Conservation (phyloP, 2,329 filamentous ascomycete species). For the Pseudocercospora macadamiae region DNA sequence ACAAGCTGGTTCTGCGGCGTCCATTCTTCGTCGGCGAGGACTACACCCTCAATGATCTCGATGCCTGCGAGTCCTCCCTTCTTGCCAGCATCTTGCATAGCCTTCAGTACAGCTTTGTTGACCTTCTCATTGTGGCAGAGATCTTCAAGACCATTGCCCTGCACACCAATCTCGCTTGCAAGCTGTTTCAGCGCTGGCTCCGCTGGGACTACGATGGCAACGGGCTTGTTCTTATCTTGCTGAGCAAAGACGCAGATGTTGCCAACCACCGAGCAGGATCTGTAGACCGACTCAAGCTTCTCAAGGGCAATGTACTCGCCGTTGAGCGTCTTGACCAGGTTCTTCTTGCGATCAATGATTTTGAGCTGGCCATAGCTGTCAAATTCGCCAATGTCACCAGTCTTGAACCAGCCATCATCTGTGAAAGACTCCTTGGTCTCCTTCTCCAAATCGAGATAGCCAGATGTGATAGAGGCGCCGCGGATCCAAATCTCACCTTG, state of each 20-base stretch:
- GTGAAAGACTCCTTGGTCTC: conserved; percentile 79
- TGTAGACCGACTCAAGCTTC: conserved; percentile 90
- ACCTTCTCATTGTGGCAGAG: conserved; percentile 71
- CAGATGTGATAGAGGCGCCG: conserved; percentile 71
- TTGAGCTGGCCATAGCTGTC: conserved; percentile 76
- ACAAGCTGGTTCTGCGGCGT: conserved; percentile 70
- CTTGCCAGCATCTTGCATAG: conserved; percentile 67
- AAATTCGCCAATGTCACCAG: conserved; percentile 92
- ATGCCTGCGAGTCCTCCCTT: conserved; percentile 69
- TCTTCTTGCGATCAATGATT: conserved; percentile 97
- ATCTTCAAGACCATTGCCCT: conserved; percentile 64
- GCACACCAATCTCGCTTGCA: conserved; percentile 61
- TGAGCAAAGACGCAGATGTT: conserved; percentile 90
- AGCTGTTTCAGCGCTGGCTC: conserved; percentile 61
- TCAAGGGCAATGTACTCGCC: conserved; percentile 97
- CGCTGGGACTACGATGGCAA: conserved; percentile 75
- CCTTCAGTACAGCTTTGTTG: conserved; percentile 66
- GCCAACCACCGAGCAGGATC: conserved; percentile 73
- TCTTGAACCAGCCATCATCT: conserved; percentile 93
- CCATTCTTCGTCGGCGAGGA: conserved; percentile 85
- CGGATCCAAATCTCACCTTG: conserved; percentile 94
- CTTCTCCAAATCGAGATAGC: conserved; percentile 83
- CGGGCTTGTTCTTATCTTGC: conserved; percentile 71
- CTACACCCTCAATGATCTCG: conserved; percentile 75
- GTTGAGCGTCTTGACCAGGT: conserved; percentile 91